A percentile compares a stretch with the other conserved stretches of the same genome.
phyloP scores from a whole-genome alignment of 441 rosid species.

The Mallotus japonicus region DNA sequence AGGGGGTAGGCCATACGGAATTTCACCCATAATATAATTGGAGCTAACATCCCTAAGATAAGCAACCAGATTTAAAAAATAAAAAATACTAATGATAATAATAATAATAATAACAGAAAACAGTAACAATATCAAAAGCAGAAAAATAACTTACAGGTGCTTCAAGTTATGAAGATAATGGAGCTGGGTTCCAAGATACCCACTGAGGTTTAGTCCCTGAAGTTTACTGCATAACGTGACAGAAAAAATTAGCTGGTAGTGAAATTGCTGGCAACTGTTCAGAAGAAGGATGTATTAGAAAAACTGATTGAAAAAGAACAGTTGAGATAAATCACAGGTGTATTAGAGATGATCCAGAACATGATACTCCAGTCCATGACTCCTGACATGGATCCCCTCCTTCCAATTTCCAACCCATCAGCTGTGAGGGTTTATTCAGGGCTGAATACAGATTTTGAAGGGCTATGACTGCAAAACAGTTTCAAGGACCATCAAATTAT shows the following conservation, averaged over 20 bases:
- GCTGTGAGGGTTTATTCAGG: conserved; percentile 54
- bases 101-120: conserved; percentile 28
- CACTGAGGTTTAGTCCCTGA: conserved; percentile 60
- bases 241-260: conserved; percentile 3
- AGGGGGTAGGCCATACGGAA: conserved; percentile 75
- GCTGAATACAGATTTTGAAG: conserved; percentile 63
- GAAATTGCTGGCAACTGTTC: not conserved
- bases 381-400: conserved; percentile 89
- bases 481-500: not conserved
- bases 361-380: conserved; percentile 81
- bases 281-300: not conserved
- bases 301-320: conserved; percentile 6
- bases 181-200: conserved; percentile 70
- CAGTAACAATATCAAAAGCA: conserved; percentile 46
- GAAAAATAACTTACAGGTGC: conserved; percentile 56
- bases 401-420: conserved; percentile 65
- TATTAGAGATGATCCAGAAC: conserved; percentile 64
- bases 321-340: conserved; percentile 49
- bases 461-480: conserved; percentile 49
- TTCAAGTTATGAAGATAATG: conserved; percentile 63
- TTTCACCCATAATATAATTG: conserved; percentile 68
- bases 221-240: conserved; percentile 47
- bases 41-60: conserved; percentile 74
- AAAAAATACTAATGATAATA: not conserved
- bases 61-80: conserved; percentile 22